Evolutionary conservation across 306 rosid species (phyloP).

Genomic region (Echinosophora koreensis): DNA sequence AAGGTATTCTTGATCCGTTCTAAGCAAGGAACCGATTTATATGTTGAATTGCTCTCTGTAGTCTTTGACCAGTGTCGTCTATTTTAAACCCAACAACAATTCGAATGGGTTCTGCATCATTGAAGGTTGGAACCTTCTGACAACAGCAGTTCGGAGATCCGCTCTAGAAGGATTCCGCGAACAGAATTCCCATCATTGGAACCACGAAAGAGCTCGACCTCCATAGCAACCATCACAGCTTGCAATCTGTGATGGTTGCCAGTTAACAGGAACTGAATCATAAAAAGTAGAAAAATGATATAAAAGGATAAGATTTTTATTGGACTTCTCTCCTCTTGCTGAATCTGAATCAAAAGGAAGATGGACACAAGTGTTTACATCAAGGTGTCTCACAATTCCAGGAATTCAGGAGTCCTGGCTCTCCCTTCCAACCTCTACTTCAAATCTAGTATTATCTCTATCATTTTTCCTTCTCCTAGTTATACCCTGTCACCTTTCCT

Average conservation of each 20-base stretch:
- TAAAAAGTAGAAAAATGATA: slow-evolving; percentile 28
- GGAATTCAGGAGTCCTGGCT: neutral
- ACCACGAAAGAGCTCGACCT: neutral
- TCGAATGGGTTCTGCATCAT: too few relatives aligned
- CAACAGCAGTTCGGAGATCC: too few relatives aligned
- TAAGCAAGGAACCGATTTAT: too few relatives aligned
- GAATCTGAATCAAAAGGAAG: slow-evolving; percentile 29
- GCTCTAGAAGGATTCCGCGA: too few relatives aligned
- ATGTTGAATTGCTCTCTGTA: too few relatives aligned
- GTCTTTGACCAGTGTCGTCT: too few relatives aligned
- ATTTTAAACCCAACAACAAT: too few relatives aligned
- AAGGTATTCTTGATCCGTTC: too few relatives aligned
- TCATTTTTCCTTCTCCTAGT: slow-evolving; percentile 20
- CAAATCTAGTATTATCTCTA: slow-evolving; percentile 28
- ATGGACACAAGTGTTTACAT: neutral
- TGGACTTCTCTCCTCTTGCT: slow-evolving; percentile 10
- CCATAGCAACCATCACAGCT: neutral
- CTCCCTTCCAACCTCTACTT: slow-evolving; percentile 9
- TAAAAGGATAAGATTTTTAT: slow-evolving; percentile 31
- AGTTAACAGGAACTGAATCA: neutral
- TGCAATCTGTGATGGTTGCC: neutral
- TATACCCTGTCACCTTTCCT: neutral
- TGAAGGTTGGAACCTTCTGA: too few relatives aligned
- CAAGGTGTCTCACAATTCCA: slow-evolving; percentile 3
- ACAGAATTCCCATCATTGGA: neutral